Conservation (phyloP, 2,329 filamentous ascomycete genomes). For the Phyllosticta capitalensis region DNA sequence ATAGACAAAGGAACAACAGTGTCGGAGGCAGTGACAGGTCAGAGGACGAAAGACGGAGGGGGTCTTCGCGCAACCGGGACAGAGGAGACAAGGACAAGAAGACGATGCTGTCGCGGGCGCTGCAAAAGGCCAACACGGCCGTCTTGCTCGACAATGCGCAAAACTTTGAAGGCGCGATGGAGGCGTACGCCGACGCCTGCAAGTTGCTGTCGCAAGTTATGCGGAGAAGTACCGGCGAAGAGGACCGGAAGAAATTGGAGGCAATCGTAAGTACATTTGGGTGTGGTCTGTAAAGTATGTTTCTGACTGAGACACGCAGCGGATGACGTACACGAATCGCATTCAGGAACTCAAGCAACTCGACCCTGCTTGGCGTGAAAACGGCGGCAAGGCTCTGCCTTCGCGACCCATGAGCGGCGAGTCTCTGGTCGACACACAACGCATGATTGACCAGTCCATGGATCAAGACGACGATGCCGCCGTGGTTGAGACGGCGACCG, state of each 20-base stretch:
- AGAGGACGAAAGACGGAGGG: constrained; percentile 7
- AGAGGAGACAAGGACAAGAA: constrained; percentile 55
- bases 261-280: constrained; percentile 63
- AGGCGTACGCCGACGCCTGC: constrained; percentile 87
- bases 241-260: constrained; percentile 83
- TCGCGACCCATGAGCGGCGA: constrained; percentile 56
- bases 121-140: constrained; percentile 92
- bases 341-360: constrained; percentile 79
- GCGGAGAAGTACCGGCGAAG: constrained; percentile 69
- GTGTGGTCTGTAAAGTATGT: not conserved
- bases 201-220: constrained; percentile 81
- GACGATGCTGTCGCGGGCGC: constrained; percentile 88
- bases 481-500: constrained; percentile 44
- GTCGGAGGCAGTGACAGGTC: constrained; percentile 8
- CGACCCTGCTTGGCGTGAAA: constrained; percentile 43
- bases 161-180: constrained; percentile 83
- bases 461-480: constrained; percentile 30
- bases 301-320: constrained; percentile 39
- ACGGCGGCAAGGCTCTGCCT: constrained; percentile 64
- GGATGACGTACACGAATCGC: constrained; percentile 79
- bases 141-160: constrained; percentile 93
- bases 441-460: constrained; percentile 20
- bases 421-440: constrained; percentile 31
- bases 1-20: constrained; percentile 6
- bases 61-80: constrained; percentile 30